Evolutionary conservation across 495 filamentous ascomycete species (phyloP), one percentile per base, ranked within the genome.

Genomic region (Barbatosphaeria neglecta): DNA sequence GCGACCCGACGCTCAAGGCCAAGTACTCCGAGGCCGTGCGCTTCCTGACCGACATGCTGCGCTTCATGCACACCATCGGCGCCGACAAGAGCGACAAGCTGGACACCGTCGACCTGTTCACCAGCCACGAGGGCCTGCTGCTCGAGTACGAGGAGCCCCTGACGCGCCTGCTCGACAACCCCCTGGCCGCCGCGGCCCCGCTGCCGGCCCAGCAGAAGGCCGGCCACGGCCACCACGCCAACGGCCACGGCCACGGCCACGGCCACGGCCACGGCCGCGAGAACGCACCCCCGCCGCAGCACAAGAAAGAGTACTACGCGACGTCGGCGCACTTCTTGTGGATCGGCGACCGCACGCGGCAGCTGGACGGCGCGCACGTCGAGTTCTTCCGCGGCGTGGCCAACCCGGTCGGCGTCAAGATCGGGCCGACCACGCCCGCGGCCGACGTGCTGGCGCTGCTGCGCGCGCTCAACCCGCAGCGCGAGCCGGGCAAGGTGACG

Each of bases 261-360:
- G 13, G 11, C 15, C 1, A n/a, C 31, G 13, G 13, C 1, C 31
- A 35, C 2, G 9, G 1, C 27, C 27, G 15, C n/a, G n/a, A n/a
- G n/a, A n/a, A n/a, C n/a, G n/a, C n/a, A n/a, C 19, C 47, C 22
- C 22, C 17, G 40, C 24, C 44, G 45, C 19, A 20, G 7, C 47
- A 45, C 23, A 1, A 38, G 28, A 75, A 72, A 55, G 69, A 72
- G 47, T 89, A 80, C 70, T 94, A 84, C 66, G 78, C 92, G 60
- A 97, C 92, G 0, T 92, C 86, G n/a, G 84, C 86, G 0, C 93
- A 97, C 63, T 96, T 98, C 69, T 73, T 98, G 56, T 98, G 92
- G 92, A 90, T 98, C 58, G 92, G 92, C 22, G 92, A 98, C 64
- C 84, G 92, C 45, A 98, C 92, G 1, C 80, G 92, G 24, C 90